Percentiles rank a stretch among this genome's conserved stretches.
These are phyloP conservation scores for Blastobotrys buckinghamii DNA, from an alignment of 1,139 yeast species.

Conservation along the genomic window DNA sequence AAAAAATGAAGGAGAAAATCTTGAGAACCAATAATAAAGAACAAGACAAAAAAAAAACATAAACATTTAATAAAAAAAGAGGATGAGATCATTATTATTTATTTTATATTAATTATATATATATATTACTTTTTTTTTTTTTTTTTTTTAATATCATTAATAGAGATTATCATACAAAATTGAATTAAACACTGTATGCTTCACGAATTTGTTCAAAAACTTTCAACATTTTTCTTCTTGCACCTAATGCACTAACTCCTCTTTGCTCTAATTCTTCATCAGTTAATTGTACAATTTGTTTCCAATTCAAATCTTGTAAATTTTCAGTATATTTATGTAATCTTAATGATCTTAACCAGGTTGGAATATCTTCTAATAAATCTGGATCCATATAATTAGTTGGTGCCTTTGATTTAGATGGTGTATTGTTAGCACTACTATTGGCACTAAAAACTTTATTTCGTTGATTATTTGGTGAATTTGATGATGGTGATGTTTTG, in stretches of 20 bases:
- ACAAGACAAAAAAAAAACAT: not conserved
- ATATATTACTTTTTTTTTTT: not conserved
- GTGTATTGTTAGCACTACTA: not conserved
- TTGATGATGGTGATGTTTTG: not conserved
- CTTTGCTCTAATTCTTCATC: slow-evolving; percentile 65
- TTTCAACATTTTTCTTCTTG: slow-evolving; percentile 84
- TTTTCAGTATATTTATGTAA: slow-evolving; percentile 91
- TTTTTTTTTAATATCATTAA: not conserved
- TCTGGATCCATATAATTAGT: slow-evolving; percentile 44
- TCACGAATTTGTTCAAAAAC: slow-evolving; percentile 79
- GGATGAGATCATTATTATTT: not conserved
- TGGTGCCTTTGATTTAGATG: slow-evolving; percentile 1
- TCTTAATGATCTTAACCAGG: slow-evolving; percentile 85
- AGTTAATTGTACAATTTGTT: slow-evolving; percentile 61
- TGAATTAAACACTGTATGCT: slow-evolving; percentile 8
- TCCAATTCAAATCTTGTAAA: slow-evolving; percentile 72
- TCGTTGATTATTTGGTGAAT: not conserved
- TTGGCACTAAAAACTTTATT: not conserved
- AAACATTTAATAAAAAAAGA: not conserved
- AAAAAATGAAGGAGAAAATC: not conserved
- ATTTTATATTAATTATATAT: not conserved
- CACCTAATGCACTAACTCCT: slow-evolving; percentile 93
- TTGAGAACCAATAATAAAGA: not conserved
- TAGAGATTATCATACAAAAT: too few species aligned
- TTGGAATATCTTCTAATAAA: slow-evolving; percentile 72